Percentiles rank a stretch among this genome's conserved stretches.
Evolutionary conservation across 2,329 filamentous ascomycete species (phyloP).

Genomic region (Stemphylium vesicarium): DNA sequence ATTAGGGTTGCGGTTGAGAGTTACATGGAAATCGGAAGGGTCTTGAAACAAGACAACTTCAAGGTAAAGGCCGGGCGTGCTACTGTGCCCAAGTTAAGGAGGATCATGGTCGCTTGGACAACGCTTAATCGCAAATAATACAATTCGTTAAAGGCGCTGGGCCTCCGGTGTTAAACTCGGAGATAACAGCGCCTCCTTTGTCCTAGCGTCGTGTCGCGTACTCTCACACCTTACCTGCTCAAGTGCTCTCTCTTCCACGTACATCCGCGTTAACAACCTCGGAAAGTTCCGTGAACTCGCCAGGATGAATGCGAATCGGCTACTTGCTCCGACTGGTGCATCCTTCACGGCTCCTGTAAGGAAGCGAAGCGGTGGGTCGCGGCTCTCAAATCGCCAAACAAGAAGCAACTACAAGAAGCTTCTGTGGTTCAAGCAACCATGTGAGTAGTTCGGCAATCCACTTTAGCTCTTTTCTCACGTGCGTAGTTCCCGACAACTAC

Average conservation of each 20-base stretch:
- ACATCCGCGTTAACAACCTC: background rate
- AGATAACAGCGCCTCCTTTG: constrained; percentile 1
- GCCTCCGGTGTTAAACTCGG: constrained; percentile 3
- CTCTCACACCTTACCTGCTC: background rate
- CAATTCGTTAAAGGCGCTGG: background rate
- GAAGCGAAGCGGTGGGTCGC: constrained; percentile 60
- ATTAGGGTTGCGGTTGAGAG: constrained; percentile 75
- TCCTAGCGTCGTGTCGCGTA: background rate
- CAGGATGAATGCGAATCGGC: constrained; percentile 21
- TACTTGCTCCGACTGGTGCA: constrained; percentile 20
- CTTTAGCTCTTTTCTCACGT: constrained; percentile 7
- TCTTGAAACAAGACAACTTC: constrained; percentile 59
- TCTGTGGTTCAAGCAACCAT: constrained; percentile 96
- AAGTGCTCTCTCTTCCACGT: background rate
- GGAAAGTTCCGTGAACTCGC: background rate
- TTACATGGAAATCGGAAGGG: constrained; percentile 76
- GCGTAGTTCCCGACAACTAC: constrained; percentile 92
- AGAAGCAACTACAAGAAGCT: constrained; percentile 91
- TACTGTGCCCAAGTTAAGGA: constrained; percentile 56
- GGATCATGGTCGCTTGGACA: constrained; percentile 65
- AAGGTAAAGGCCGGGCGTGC: constrained; percentile 53
- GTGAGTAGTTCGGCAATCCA: constrained; percentile 56
- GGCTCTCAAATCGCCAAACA: constrained; percentile 70
- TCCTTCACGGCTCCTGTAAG: constrained; percentile 25
- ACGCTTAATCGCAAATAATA: constrained; percentile 51